Conservation (phyloP, 1,284 basidiomycete species). For the Cryptococcus maquisensis region DNA sequence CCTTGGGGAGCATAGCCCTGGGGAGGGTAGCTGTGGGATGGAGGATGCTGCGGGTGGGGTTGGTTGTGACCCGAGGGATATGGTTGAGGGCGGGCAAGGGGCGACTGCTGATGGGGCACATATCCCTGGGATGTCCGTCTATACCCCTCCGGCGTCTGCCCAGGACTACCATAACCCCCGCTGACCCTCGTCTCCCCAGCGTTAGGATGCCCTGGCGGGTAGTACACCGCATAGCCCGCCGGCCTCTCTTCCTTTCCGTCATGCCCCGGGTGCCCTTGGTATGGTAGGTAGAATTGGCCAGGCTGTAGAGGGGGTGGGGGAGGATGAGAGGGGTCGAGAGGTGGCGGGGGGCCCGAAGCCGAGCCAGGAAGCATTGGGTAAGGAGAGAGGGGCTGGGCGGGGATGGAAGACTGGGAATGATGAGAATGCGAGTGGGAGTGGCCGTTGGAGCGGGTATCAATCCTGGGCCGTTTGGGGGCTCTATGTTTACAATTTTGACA, state of each 20-base stretch:
- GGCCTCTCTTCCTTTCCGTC: conserved; percentile 1
- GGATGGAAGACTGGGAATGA: background rate
- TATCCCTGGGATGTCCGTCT: background rate
- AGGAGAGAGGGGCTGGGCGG: background rate
- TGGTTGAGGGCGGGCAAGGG: background rate
- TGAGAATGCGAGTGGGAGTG: background rate
- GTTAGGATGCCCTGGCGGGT: conserved; percentile 6
- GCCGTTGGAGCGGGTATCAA: conserved; percentile 1
- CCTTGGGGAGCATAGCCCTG: background rate
- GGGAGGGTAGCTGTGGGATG: background rate
- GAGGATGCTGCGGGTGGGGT: background rate
- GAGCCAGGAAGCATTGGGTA: conserved; percentile 13
- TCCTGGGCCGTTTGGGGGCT: conserved; percentile 24
- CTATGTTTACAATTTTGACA: conserved; percentile 34
- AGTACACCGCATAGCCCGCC: conserved; percentile 18
- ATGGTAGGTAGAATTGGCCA: conserved; percentile 14
- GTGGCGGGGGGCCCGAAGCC: conserved; percentile 4
- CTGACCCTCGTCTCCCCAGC: background rate
- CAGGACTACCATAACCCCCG: background rate
- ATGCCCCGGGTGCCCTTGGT: background rate
- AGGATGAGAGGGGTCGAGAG: conserved; percentile 8
- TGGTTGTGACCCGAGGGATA: background rate
- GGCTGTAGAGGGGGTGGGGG: conserved; percentile 13
- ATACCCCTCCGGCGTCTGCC: background rate
- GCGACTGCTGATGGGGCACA: background rate